phyloP scores from a whole-genome alignment of 1,139 yeast genomes.

The Blastobotrys niveus region DNA sequence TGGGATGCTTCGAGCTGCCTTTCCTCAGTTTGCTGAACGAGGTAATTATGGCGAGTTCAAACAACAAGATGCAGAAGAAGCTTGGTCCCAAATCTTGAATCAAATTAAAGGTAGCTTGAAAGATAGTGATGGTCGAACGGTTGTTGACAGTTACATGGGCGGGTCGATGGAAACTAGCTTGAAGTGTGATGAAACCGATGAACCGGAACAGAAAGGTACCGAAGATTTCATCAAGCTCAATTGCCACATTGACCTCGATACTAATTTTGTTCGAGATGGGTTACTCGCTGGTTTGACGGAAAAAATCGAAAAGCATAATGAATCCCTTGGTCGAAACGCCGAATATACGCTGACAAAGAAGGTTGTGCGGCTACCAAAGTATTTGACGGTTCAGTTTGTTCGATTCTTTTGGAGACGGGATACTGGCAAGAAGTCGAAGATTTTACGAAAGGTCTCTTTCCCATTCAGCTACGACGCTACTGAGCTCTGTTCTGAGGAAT shows the following conservation, averaged over 20 bases:
- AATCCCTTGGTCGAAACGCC: constrained; percentile 62
- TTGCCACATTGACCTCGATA: constrained; percentile 80
- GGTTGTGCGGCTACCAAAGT: constrained; percentile 78
- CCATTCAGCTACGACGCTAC: constrained; percentile 80
- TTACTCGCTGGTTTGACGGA: constrained; percentile 69
- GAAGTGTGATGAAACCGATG: constrained; percentile 56
- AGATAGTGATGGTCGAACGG: constrained; percentile 20
- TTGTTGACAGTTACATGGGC: constrained; percentile 55
- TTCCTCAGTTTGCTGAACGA: constrained; percentile 83
- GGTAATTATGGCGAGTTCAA: constrained; percentile 65
- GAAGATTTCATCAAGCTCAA: constrained; percentile 67
- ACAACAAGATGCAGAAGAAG: constrained; percentile 98
- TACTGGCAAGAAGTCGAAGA: constrained; percentile 84
- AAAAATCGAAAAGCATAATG: constrained; percentile 69
- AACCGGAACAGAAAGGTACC: constrained; percentile 42
- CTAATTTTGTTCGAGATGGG: constrained; percentile 88
- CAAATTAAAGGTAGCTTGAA: constrained; percentile 39
- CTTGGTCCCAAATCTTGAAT: constrained; percentile 71
- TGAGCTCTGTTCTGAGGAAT: constrained; percentile 73
- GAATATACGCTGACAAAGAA: constrained; percentile 62
- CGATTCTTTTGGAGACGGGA: constrained; percentile 96
- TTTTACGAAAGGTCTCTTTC: constrained; percentile 86
- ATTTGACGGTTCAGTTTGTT: constrained; percentile 84
- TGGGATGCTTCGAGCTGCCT: constrained; percentile 40
- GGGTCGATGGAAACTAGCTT: constrained; percentile 59